Evolutionary conservation across 1,284 basidiomycete species (phyloP).

Genomic region (Sanghuangporus weigelae): DNA sequence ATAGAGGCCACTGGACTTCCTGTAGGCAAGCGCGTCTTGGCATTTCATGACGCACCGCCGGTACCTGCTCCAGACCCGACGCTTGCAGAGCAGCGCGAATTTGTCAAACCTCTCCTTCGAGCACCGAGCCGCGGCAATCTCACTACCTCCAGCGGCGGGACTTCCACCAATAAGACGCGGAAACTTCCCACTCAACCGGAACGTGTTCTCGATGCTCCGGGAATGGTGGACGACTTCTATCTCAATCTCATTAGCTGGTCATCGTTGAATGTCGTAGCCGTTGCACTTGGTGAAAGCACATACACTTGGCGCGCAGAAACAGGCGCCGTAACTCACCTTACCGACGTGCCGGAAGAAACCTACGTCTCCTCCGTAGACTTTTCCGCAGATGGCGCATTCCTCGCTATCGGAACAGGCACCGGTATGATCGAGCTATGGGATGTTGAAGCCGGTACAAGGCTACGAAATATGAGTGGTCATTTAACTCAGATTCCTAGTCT

Average conservation of each 20-base stretch:
- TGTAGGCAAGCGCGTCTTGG: conserved; percentile 67
- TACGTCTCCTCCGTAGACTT: conserved; percentile 82
- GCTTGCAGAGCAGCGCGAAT: conserved; percentile 67
- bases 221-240: conserved; percentile 96
- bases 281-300: conserved; percentile 76
- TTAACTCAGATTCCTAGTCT: conserved; percentile 76
- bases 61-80: conserved; percentile 61
- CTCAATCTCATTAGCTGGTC: conserved; percentile 94
- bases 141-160: conserved; percentile 50
- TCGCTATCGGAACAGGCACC: conserved; percentile 81
- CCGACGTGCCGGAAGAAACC: conserved; percentile 66
- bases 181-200: conserved; percentile 84
- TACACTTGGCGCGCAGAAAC: conserved; percentile 95
- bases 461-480: conserved; percentile 87
- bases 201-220: conserved; percentile 91
- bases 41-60: conserved; percentile 75
- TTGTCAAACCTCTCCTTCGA: conserved; percentile 66
- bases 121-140: conserved; percentile 57
- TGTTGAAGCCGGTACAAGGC: conserved; percentile 70
- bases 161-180: conserved; percentile 61
- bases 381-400: conserved; percentile 81
- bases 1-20: conserved; percentile 69
- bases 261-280: conserved; percentile 79
- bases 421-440: conserved; percentile 98
- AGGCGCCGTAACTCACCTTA: conserved; percentile 76